Evolutionary conservation across 1,284 basidiomycete species (phyloP), one percentile per base, ranked within the genome.

Genomic region (Cryptococcus sp.): DNA sequence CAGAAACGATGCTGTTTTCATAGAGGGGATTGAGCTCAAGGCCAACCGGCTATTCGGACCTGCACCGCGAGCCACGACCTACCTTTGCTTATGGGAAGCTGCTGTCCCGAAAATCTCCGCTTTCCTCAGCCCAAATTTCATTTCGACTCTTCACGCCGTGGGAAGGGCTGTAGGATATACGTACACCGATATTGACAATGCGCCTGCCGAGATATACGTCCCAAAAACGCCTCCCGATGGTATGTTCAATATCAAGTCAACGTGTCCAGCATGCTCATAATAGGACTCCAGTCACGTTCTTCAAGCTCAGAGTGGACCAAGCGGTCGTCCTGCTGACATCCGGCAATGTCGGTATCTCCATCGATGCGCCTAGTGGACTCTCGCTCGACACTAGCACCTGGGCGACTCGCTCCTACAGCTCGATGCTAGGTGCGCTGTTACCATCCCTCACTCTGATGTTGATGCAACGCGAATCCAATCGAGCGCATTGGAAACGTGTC

Each of bases 21-120:
- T 92, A 29, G 88, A 90, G 71, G 85, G 89, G 10, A 76, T 95
- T 59, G 85, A 89, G 58, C 84, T 96, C 55, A 85, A 85, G 23
- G 87, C 89, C 1, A 86, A 94, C 71, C 85, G 93, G 38, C 78
- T 96, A 15, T 93, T 95, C 68, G 93, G 93, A 4, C 89, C 90
- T 11, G 85, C 86, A 57, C 93, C 93, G 2, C 83, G 84, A n/a
- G 89, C 88, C 0, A 79, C 88, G 1, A 88, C 91, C 0, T 96
- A 96, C 70, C 80, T 93, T 8, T 95, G 92, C 70, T 83, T 94
- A 5, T 96, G 93, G 93, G 90, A 93, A 67, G 83, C 93, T 46
- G 78, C 79, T 20, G 46, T 91, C 23, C 89, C 89, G 2, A 75
- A 81, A 43, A 69, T 91, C 45, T 85, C 85, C 61, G 83, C 82